phyloP scores from a whole-genome alignment of 331 rosid species.

The Dryas integrifolia region DNA sequence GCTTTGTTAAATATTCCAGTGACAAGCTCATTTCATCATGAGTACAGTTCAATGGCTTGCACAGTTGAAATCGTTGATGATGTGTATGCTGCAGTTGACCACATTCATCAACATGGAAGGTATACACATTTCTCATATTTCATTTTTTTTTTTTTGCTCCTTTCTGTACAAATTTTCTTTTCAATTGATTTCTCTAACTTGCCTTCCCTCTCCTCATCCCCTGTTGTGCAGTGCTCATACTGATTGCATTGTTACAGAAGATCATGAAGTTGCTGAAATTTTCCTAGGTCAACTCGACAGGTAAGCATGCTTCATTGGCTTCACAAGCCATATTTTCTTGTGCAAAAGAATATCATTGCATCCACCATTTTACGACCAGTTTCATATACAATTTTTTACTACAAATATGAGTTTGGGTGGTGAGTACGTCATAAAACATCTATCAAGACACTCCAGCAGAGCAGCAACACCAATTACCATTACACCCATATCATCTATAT shows the following conservation, averaged over 20 bases:
- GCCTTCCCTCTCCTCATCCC: background rate
- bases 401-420: no score
- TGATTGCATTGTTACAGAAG: slow-evolving; percentile 77
- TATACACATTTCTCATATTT: slow-evolving; percentile 15
- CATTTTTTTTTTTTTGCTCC: background rate
- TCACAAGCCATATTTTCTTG: background rate
- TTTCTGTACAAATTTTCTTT: background rate
- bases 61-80: slow-evolving; percentile 82
- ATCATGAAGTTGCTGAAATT: slow-evolving; percentile 57
- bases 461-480: no score
- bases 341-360: no score
- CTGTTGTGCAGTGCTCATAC: slow-evolving; percentile 66
- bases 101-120: slow-evolving; percentile 79
- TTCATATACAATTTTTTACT: no score
- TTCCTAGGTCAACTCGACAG: slow-evolving; percentile 73
- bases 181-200: background rate
- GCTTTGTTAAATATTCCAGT: slow-evolving; percentile 44
- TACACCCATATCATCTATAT: no score
- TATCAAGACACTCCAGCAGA: no score
- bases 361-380: no score
- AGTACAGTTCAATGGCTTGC: slow-evolving; percentile 77
- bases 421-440: no score
- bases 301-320: slow-evolving; percentile 29
- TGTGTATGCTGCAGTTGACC: slow-evolving; percentile 69
- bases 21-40: slow-evolving; percentile 57